These are phyloP conservation scores for Hypoxylon sp. DNA, from an alignment of 2,329 filamentous ascomycete species.

Conservation along the genomic window DNA sequence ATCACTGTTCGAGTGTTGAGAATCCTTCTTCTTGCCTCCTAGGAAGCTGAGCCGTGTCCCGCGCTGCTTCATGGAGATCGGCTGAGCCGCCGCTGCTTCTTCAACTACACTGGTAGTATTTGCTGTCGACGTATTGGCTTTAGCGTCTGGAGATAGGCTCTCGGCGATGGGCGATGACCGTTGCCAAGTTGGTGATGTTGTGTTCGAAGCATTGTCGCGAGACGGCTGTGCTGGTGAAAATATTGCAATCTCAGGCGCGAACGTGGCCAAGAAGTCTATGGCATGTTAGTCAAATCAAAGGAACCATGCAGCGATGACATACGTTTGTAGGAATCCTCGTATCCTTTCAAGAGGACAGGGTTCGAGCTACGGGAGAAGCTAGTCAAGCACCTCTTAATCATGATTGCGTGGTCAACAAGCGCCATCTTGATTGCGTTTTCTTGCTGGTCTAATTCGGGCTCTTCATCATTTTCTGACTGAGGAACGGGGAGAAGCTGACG, in stretches of 20 bases:
- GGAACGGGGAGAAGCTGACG: slow-evolving; percentile 77
- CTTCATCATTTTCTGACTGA: slow-evolving; percentile 62
- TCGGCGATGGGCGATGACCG: slow-evolving; percentile 55
- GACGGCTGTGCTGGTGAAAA: slow-evolving; percentile 68
- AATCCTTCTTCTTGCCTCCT: slow-evolving; percentile 66
- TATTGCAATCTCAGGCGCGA: slow-evolving; percentile 75
- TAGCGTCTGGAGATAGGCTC: slow-evolving; percentile 43
- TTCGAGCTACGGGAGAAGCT: slow-evolving; percentile 76
- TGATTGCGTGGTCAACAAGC: slow-evolving; percentile 88
- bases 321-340: slow-evolving; percentile 76
- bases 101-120: slow-evolving; percentile 59
- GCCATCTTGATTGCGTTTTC: slow-evolving; percentile 88
- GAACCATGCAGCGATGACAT: slow-evolving; percentile 57
- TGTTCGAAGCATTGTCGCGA: slow-evolving; percentile 59
- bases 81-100: slow-evolving; percentile 66
- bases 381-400: slow-evolving; percentile 85
- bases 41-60: slow-evolving; percentile 72
- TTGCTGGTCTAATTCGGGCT: slow-evolving; percentile 69
- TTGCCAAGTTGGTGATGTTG: slow-evolving; percentile 60
- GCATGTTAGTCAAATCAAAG: slow-evolving; percentile 34
- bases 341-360: slow-evolving; percentile 68
- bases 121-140: slow-evolving; percentile 39
- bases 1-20: slow-evolving; percentile 51
- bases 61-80: slow-evolving; percentile 66
- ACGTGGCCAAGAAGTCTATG: slow-evolving; percentile 73